phyloP scores from a whole-genome alignment of 345 rosid species.

The Brassica juncea region DNA sequence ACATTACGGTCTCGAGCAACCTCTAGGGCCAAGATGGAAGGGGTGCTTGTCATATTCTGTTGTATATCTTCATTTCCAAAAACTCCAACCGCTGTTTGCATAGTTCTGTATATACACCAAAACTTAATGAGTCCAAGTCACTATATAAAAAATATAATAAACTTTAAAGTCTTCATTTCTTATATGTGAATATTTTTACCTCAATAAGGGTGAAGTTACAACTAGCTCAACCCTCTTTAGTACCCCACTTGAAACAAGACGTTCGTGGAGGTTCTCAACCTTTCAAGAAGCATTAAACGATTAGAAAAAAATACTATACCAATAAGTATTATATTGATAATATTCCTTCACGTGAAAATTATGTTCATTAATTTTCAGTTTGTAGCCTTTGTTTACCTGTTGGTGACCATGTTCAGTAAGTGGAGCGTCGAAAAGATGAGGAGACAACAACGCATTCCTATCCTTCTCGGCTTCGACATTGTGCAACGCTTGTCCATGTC shows the following conservation, averaged over 20 bases:
- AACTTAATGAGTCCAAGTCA: neutral
- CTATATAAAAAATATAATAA: neutral
- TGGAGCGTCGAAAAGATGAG: conserved; percentile 58
- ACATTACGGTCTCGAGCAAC: conserved; percentile 79
- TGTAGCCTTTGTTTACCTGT: conserved; percentile 43
- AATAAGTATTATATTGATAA: neutral
- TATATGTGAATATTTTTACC: conserved; percentile 26
- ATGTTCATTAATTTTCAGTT: neutral
- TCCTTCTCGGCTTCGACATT: conserved; percentile 55
- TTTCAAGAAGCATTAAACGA: conserved; percentile 10
- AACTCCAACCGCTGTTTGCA: conserved; percentile 76
- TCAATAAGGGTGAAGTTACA: conserved; percentile 41
- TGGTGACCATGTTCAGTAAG: conserved; percentile 60
- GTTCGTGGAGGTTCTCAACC: conserved; percentile 39
- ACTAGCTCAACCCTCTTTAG: conserved; percentile 39
- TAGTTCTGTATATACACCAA: conserved; percentile 47
- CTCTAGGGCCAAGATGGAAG: conserved; percentile 68
- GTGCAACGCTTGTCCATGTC: conserved; percentile 76
- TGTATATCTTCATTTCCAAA: conserved; percentile 49
- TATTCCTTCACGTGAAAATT: neutral
- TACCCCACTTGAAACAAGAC: conserved; percentile 31
- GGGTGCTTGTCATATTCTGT: conserved; percentile 36
- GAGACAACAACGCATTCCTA: conserved; percentile 48
- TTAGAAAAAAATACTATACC: neutral
- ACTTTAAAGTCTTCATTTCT: neutral